phyloP scores from a whole-genome alignment of 768 basidiomycete species.

The Leccinum rimulosum region DNA sequence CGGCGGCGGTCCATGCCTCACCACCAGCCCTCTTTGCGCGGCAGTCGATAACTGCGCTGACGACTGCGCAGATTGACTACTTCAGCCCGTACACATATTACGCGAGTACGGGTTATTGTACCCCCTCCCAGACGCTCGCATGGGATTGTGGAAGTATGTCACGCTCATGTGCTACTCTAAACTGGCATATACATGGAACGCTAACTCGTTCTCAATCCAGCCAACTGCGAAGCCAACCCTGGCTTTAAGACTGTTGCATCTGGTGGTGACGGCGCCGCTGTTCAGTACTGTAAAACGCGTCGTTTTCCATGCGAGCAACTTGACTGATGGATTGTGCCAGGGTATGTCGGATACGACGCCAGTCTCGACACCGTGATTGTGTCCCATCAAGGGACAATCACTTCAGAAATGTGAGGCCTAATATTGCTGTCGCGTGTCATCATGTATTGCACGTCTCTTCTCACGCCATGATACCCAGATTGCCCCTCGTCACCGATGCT shows the following conservation, averaged over 20 bases:
- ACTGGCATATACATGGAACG: not conserved
- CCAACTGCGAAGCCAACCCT: slow-evolving; percentile 33
- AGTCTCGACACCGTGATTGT: slow-evolving; percentile 36
- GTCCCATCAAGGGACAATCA: slow-evolving; percentile 36
- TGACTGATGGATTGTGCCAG: slow-evolving; percentile 25
- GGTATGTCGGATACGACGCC: slow-evolving; percentile 55
- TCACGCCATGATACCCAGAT: slow-evolving; percentile 24
- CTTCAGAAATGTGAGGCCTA: slow-evolving; percentile 25
- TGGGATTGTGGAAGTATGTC: slow-evolving; percentile 57
- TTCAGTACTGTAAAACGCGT: slow-evolving; percentile 41
- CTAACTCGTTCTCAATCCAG: slow-evolving; percentile 21
- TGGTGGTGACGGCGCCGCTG: slow-evolving; percentile 43
- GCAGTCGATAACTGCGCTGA: slow-evolving; percentile 40
- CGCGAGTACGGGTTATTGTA: slow-evolving; percentile 52
- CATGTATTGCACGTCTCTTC: not conserved
- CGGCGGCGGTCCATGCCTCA: slow-evolving; percentile 11
- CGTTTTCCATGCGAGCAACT: not conserved
- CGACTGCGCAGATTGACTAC: slow-evolving; percentile 37
- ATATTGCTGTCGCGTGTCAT: not conserved
- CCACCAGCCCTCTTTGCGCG: slow-evolving; percentile 32
- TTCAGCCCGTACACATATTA: slow-evolving; percentile 51
- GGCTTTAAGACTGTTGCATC: slow-evolving; percentile 45
- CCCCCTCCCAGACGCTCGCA: slow-evolving; percentile 37
- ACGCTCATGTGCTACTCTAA: not conserved
- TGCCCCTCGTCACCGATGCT: slow-evolving; percentile 38